Evolutionary conservation across 441 rosid species (phyloP), one percentile per base, ranked within the genome.

Genomic region (Aquilaria agallochum): DNA sequence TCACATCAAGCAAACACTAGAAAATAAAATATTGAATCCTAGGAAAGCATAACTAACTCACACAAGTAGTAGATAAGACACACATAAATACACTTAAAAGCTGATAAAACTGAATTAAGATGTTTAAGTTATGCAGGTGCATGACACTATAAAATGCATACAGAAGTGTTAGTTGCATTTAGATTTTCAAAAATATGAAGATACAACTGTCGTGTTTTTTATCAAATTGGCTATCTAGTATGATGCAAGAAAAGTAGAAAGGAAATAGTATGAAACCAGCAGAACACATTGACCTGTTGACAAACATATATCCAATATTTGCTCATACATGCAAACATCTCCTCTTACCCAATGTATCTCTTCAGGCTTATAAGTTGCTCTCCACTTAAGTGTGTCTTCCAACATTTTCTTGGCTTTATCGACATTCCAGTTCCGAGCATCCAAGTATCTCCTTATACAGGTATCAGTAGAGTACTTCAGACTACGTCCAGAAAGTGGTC

Each of bases 321-420:
- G 45, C 45, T 40, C 45, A 40, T 40, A 40, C 45, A 40, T 6
- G 9, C 45, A 40, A 40, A 40, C 10, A 2, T 40, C 45, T 4
- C 45, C 5, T 40, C 71, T 68, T 76, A 87, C 93, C 94, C 94
- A 87, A 51, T 81, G 88, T 65, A 83, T 84, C 63, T 84, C 90
- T 14, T 84, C 90, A 47, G 94, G 94, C 70, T 84, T 87, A 73
- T 79, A 87, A 9, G 85, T 62, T 33, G 82, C 76, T 67, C 94
- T 71, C 94, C 94, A 87, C 64, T 79, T 78, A 46, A 87, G 70
- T 33, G 90, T 72, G 60, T 84, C 88, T 55, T 84, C 84, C 73
- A 87, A 53, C 94, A 87, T 84, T 71, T 66, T 74, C 75, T 69
- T 81, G 33, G 94, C 78, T 63, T 84, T 81, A 3, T 79, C 87